phyloP scores from a whole-genome alignment of 306 rosid species.

The Argentina anserina region DNA sequence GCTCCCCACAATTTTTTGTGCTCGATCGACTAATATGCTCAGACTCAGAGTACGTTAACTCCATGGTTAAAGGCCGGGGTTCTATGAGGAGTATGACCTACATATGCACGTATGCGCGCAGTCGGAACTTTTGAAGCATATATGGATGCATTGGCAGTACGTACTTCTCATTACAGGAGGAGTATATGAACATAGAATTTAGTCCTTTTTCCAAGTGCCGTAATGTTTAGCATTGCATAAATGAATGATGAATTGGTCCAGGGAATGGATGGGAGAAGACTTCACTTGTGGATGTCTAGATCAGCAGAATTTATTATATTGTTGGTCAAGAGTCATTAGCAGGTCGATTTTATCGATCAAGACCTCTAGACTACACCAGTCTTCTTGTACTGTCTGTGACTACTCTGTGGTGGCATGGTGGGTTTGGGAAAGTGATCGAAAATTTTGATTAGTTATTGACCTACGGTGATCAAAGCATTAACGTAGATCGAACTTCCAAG shows the following conservation, averaged over 20 bases:
- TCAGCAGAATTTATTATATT: background rate
- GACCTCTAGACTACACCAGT: constrained; percentile 17
- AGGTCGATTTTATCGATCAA: constrained; percentile 29
- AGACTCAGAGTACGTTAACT: too few relatives aligned
- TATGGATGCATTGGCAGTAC: too few relatives aligned
- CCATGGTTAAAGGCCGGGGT: too few relatives aligned
- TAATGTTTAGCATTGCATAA: background rate
- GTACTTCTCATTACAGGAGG: too few relatives aligned
- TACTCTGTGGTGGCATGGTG: background rate
- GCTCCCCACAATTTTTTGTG: too few relatives aligned
- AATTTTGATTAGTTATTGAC: constrained; percentile 7
- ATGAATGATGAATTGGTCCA: constrained; percentile 3
- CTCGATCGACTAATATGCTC: too few relatives aligned
- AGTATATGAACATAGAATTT: too few relatives aligned
- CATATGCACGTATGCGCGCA: too few relatives aligned
- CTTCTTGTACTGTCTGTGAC: background rate
- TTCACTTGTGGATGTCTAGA: constrained; percentile 17
- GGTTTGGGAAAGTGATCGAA: constrained; percentile 2
- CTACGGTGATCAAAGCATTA: constrained; percentile 11
- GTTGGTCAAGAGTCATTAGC: constrained; percentile 35
- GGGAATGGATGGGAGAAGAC: background rate
- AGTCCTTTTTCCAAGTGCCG: too few relatives aligned
- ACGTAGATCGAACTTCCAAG: constrained; percentile 6
- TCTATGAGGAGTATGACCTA: too few relatives aligned
- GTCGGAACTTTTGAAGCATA: too few relatives aligned